Evolutionary conservation across 2,329 filamentous ascomycete genomes (phyloP).

Genomic region (Ascochyta pisi): DNA sequence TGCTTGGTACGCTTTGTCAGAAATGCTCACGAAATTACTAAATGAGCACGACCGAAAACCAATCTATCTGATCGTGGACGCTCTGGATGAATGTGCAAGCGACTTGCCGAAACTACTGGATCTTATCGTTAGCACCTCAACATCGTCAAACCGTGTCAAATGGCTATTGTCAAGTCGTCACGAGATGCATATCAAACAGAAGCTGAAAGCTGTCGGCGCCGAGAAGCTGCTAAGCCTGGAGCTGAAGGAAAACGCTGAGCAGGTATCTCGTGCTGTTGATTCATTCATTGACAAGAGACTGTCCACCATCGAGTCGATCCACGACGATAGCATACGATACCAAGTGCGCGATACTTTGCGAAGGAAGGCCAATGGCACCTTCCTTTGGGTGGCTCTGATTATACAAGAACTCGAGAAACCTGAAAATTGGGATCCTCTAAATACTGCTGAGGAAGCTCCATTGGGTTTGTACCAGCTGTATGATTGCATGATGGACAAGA

Average conservation of each 20-base stretch:
- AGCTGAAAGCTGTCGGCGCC: slow-evolving; percentile 25
- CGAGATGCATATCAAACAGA: slow-evolving; percentile 1
- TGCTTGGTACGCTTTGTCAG: slow-evolving; percentile 15
- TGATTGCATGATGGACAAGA: no score
- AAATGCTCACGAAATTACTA: slow-evolving; percentile 53
- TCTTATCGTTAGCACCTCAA: not conserved
- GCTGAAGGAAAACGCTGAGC: slow-evolving; percentile 38
- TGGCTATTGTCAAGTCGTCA: slow-evolving; percentile 18
- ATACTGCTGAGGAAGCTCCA: no score
- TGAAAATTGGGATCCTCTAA: no score
- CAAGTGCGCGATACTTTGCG: no score
- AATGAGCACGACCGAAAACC: slow-evolving; percentile 32
- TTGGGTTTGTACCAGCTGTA: no score
- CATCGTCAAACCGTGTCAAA: slow-evolving; percentile 1
- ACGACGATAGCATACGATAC: slow-evolving; percentile 1
- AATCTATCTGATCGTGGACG: slow-evolving; percentile 19
- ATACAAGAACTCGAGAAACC: no score
- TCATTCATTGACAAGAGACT: slow-evolving; percentile 50
- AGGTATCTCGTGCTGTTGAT: slow-evolving; percentile 45
- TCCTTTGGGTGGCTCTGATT: no score
- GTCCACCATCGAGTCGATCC: slow-evolving; percentile 34
- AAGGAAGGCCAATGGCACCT: no score
- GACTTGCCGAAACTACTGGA: slow-evolving; percentile 5
- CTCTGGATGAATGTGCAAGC: slow-evolving; percentile 22
- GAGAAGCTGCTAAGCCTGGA: slow-evolving; percentile 39